Evolutionary conservation across 805 yeast species (phyloP), one percentile per base, ranked within the genome.

Genomic region (Saturnispora sanitii): DNA sequence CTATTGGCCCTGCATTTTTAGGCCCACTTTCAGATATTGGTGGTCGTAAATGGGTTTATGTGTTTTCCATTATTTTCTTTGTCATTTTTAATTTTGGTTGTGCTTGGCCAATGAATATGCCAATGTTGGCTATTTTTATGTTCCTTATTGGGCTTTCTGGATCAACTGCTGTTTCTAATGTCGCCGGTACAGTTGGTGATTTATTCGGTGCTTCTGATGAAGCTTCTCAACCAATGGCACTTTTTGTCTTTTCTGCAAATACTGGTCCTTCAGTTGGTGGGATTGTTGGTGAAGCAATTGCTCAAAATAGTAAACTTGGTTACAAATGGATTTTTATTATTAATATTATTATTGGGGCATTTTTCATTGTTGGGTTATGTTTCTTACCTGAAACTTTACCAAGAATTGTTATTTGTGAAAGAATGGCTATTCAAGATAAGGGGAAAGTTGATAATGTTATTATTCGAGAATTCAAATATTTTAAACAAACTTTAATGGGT

Each of bases 1-100:
- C 63, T 8, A 44, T 60, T 37, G 65, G 65, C 15, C 64, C 64
- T 16, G 61, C 61, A 21, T 56, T 60, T 40, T 40, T 59, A 12
- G 65, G 65, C 42, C 65, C 65, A 18, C 46, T 60, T 21, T 59
- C 65, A 3, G 65, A 60, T 49, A 53, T 59, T 33, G 60, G 57
- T 26, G 65, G 65, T 34, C 50, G 65, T 48, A 60, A 60, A 48
- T 59, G 64, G 64, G 58, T 60, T 33, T 60, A 60, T 32, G 64
- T 59, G 22, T 45, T 48, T 21, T 58, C 63, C 16, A 51, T 48
- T 30, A 15, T 57, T 23, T 50, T 59, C 25, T 60, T 51, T 38
- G 42, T 50, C 8, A 42, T 59, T 28, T 56, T 57, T 45, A 57
- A 56, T 42, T 56, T 60, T 41, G 65, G 64, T 35, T 56, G 61